Evolutionary conservation across 2,329 filamentous ascomycete species (phyloP), one percentile per base, ranked within the genome.

Genomic region (Ceratocystis cubensis): DNA sequence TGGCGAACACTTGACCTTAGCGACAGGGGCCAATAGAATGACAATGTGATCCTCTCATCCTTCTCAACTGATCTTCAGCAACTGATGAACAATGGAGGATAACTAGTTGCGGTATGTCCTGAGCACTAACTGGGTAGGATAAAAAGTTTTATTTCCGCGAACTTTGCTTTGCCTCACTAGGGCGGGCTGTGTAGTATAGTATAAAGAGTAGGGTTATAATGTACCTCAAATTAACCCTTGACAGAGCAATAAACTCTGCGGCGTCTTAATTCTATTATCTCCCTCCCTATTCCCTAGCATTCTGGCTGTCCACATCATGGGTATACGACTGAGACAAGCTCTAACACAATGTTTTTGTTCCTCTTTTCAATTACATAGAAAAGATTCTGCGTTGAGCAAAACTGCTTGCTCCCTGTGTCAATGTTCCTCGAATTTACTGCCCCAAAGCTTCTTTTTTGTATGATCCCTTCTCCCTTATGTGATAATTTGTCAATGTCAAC

Each of bases 1-100:
- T 59, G 15, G 30, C 28, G 6, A 59, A 30, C 30, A 59, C 13
- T 15, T 25, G 30, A 59, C 56, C 56, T 20, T 8, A 37, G 25
- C 56, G 25, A 37, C 56, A 59, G 56, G 56, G 56, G 30, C 25
- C 28, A 22, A 37, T 59, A 59, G 56, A 41, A 37, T 59, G 56
- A 59, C 56, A 59, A 59, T 59, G 56, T 59, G 28, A 59, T 59
- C 56, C 56, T 59, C 13, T 10, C 17, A 59, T 59, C 28, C 56
- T 59, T 17, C 5, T 2, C 5, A 20, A 8, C 5, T 30, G 56
- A 59, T 59, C 30, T 33, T n/a, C 15, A 37, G 25, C 22, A 37
- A 8, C 56, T 59, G 48, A 22, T 59, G 28, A 30, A 59, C 56
- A 59, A 59, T 37, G 2, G 10, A 15, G 56, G 28, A n/a, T 8